phyloP scores from a whole-genome alignment of 257 asterid species.

The Scutellaria baicalensis region DNA sequence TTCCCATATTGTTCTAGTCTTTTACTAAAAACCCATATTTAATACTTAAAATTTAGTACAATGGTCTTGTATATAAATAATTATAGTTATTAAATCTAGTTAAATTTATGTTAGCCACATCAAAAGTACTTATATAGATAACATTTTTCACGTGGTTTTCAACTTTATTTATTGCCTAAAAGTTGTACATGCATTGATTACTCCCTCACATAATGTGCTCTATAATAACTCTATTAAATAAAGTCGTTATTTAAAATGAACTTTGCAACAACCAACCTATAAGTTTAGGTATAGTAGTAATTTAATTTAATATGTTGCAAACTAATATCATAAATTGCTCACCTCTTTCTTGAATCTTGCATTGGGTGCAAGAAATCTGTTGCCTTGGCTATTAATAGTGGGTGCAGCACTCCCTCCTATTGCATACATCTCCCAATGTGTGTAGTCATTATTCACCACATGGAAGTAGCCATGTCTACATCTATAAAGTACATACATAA shows the following conservation, averaged over 20 bases:
- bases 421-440: conserved; percentile 94
- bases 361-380: conserved; percentile 67
- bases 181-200: conserved; percentile 7
- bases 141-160: too few relatives aligned
- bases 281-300: background rate
- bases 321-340: background rate
- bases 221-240: conserved; percentile 1
- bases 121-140: background rate
- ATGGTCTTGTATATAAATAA: too few relatives aligned
- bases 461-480: conserved; percentile 85
- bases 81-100: too few relatives aligned
- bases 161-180: background rate
- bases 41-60: too few relatives aligned
- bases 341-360: conserved; percentile 62
- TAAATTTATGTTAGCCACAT: background rate
- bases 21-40: too few relatives aligned
- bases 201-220: background rate
- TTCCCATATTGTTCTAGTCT: too few relatives aligned
- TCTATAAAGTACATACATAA: conserved; percentile 29
- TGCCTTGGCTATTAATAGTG: conserved; percentile 79
- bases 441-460: conserved; percentile 87
- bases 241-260: background rate
- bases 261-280: conserved; percentile 11
- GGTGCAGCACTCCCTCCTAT: conserved; percentile 87
- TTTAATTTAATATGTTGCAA: background rate